A percentile compares a stretch with the other conserved stretches of the same genome.
Conservation (phyloP, 495 filamentous ascomycete genomes). For the Penicillium cinerascens region DNA sequence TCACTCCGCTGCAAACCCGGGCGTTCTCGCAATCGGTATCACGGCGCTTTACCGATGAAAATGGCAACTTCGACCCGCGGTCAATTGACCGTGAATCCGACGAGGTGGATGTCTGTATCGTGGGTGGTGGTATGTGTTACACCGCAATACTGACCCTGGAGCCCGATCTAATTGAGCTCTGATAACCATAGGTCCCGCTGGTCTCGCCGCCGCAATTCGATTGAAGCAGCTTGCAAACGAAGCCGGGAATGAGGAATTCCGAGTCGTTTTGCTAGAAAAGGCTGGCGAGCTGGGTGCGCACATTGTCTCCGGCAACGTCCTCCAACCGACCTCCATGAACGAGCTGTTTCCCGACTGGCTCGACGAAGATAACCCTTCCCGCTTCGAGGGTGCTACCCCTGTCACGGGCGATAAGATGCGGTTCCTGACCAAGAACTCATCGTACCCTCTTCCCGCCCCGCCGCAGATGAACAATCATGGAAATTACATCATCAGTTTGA, state of each 20-base stretch:
- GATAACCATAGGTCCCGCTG: conserved; percentile 65
- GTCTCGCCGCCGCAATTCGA: conserved; percentile 87
- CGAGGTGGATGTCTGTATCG: conserved; percentile 93
- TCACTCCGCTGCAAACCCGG: conserved; percentile 31
- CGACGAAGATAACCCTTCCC: conserved; percentile 74
- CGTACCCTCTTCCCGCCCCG: conserved; percentile 78
- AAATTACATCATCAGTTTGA: conserved; percentile 95
- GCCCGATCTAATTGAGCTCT: conserved; percentile 12
- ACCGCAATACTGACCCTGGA: neutral
- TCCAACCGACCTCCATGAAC: conserved; percentile 83
- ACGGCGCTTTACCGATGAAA: conserved; percentile 48
- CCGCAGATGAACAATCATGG: conserved; percentile 99
- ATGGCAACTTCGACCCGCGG: conserved; percentile 68
- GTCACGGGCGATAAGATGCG: conserved; percentile 85
- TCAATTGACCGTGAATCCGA: conserved; percentile 82
- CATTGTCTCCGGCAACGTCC: conserved; percentile 92
- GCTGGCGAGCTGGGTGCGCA: conserved; percentile 93
- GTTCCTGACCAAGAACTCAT: conserved; percentile 79
- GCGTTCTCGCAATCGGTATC: conserved; percentile 49
- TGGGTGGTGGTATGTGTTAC: conserved; percentile 70
- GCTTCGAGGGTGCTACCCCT: conserved; percentile 80
- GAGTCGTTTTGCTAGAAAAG: conserved; percentile 91
- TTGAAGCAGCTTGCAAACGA: conserved; percentile 94
- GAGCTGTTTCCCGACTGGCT: conserved; percentile 95
- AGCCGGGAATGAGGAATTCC: conserved; percentile 93